Conservation (phyloP, 768 basidiomycete genomes). For the Sarcodon sp. region DNA sequence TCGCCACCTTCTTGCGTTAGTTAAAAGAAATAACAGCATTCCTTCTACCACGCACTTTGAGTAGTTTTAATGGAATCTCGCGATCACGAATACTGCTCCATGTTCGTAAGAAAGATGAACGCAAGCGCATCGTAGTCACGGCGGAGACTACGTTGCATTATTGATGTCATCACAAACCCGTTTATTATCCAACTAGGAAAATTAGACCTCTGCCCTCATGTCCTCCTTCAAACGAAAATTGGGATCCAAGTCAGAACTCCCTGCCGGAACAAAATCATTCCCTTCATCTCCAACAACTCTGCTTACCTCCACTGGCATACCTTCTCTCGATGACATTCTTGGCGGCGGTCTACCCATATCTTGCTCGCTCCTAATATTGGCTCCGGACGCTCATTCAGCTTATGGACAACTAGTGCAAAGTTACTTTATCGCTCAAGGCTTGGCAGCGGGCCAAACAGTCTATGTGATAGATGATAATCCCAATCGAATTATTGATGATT, state of each 20-base stretch:
- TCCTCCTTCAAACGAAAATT: conserved; percentile 72
- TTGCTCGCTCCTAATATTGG: conserved; percentile 55
- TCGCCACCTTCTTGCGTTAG: conserved; percentile 29
- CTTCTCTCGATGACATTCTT: conserved; percentile 89
- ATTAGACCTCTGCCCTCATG: conserved; percentile 24
- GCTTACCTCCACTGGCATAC: conserved; percentile 76
- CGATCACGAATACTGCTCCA: no score
- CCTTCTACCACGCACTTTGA: no score
- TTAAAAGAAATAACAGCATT: no score
- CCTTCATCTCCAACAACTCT: conserved; percentile 41
- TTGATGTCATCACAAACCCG: neutral
- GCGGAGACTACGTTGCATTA: no score
- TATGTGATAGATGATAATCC: conserved; percentile 53
- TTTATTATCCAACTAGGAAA: conserved; percentile 1
- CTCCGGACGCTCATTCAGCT: conserved; percentile 79
- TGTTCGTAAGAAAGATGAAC: no score
- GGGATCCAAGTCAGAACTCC: conserved; percentile 27
- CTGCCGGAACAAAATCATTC: conserved; percentile 44
- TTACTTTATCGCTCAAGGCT: conserved; percentile 83
- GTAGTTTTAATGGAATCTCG: no score
- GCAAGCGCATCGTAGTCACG: no score
- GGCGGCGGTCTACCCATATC: conserved; percentile 86
- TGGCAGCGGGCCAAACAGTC: conserved; percentile 57
- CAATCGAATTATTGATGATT: conserved; percentile 44
- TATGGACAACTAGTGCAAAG: conserved; percentile 79